These are phyloP conservation scores for Rhizopogon vulgaris DNA, from an alignment of 768 basidiomycete genomes.

Conservation along the genomic window DNA sequence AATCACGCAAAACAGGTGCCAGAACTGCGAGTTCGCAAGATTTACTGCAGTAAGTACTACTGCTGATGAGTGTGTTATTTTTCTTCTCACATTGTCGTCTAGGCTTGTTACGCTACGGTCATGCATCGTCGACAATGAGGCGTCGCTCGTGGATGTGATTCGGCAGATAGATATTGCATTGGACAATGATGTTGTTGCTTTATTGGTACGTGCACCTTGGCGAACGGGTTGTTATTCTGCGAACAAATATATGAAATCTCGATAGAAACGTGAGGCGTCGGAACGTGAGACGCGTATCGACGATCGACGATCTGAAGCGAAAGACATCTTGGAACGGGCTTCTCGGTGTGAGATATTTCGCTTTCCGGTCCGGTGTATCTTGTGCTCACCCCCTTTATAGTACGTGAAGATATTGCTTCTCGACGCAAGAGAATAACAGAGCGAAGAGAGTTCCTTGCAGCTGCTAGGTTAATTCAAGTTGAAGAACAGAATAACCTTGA, in stretches of 20 bases:
- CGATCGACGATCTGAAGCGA: constrained; percentile 39
- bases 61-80: neutral
- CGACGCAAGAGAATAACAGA: constrained; percentile 38
- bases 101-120: constrained; percentile 52
- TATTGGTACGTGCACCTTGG: constrained; percentile 34
- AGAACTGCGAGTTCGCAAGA: constrained; percentile 63
- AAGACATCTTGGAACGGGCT: constrained; percentile 35
- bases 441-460: constrained; percentile 40
- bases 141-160: constrained; percentile 43
- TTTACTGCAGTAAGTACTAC: constrained; percentile 54
- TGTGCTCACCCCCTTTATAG: constrained; percentile 23
- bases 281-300: constrained; percentile 55
- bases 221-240: constrained; percentile 17
- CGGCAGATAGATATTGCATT: constrained; percentile 43
- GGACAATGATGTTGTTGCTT: constrained; percentile 31
- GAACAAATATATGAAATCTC: constrained; percentile 17
- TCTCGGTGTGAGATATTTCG: constrained; percentile 38
- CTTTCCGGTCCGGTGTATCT: constrained; percentile 10
- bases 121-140: constrained; percentile 44
- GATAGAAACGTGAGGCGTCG: constrained; percentile 62
- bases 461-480: constrained; percentile 36
- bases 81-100: constrained; percentile 4
- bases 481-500: constrained; percentile 21
- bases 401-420: constrained; percentile 34
- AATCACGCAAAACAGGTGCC: constrained; percentile 19